Percentiles rank a stretch among this genome's conserved stretches.
Conservation (phyloP, 768 basidiomycete genomes). For the Tulasnella sp. region DNA sequence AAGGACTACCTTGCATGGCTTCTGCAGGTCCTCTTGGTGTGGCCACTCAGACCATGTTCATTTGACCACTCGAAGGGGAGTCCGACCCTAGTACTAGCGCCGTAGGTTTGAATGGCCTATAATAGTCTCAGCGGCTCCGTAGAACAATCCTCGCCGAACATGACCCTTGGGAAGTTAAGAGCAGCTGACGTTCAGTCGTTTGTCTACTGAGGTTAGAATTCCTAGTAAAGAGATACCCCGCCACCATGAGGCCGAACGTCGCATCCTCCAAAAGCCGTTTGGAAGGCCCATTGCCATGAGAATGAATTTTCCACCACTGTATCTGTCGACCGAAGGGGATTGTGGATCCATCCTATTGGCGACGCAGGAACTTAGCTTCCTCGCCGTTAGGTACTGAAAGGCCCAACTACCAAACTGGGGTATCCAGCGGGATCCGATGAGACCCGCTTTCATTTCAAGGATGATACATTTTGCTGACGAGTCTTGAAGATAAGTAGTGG, state of each 20-base stretch:
- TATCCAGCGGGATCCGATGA: constrained; percentile 51
- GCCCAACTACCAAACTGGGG: constrained; percentile 46
- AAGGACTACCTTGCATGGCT: too few species aligned
- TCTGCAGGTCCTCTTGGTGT: too few species aligned
- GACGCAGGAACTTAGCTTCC: not conserved
- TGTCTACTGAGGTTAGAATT: too few species aligned
- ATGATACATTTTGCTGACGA: constrained; percentile 42
- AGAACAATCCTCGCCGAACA: too few species aligned
- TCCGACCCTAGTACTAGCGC: too few species aligned
- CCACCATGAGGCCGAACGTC: constrained; percentile 35
- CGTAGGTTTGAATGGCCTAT: too few species aligned
- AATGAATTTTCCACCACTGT: constrained; percentile 47
- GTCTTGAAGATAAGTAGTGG: constrained; percentile 49
- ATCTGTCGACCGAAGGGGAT: constrained; percentile 41
- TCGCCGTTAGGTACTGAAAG: constrained; percentile 50
- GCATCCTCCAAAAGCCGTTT: constrained; percentile 43
- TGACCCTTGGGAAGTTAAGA: too few species aligned
- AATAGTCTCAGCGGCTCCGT: too few species aligned
- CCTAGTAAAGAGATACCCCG: constrained; percentile 40
- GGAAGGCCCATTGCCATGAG: constrained; percentile 53
- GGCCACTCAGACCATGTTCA: too few species aligned
- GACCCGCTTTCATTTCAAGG: constrained; percentile 42
- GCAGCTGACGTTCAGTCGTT: too few species aligned
- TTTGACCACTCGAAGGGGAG: too few species aligned
- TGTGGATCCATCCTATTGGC: not conserved